These are phyloP conservation scores for Claviceps sp. DNA, from an alignment of 2,329 filamentous ascomycete genomes.

Conservation along the genomic window DNA sequence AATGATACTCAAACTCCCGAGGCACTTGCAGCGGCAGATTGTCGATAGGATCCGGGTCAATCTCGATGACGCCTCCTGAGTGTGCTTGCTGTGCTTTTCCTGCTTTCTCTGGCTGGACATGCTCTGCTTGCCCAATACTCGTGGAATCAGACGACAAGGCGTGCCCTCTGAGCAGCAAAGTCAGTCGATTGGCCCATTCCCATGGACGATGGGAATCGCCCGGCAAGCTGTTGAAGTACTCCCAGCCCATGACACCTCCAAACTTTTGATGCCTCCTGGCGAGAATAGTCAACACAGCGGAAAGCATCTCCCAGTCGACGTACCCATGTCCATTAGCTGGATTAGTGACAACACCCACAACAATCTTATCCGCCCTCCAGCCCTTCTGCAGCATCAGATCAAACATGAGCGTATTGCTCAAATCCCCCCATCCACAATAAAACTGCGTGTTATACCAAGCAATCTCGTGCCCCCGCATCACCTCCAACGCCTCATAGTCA, in stretches of 20 bases:
- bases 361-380: conserved; percentile 60
- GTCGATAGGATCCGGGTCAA: conserved; percentile 11
- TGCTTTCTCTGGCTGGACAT: too few species aligned
- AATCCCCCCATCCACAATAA: conserved; percentile 75
- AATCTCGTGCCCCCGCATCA: conserved; percentile 50
- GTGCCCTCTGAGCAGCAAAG: conserved; percentile 25
- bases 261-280: conserved; percentile 48
- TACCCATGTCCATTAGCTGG: conserved; percentile 54
- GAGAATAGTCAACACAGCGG: conserved; percentile 27
- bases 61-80: conserved; percentile 5
- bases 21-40: conserved; percentile 8
- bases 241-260: conserved; percentile 89
- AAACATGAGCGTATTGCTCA: conserved; percentile 32
- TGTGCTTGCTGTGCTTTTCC: too few species aligned
- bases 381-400: conserved; percentile 43
- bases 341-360: conserved; percentile 71
- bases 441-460: conserved; percentile 87
- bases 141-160: conserved; percentile 8
- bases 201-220: conserved; percentile 50
- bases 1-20: conserved; percentile 13
- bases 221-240: conserved; percentile 76
- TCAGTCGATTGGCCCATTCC: conserved; percentile 66
- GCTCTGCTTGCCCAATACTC: not conserved
- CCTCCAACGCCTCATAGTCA: conserved; percentile 62
- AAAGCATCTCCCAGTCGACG: conserved; percentile 33